Evolutionary conservation across 495 filamentous ascomycete species (phyloP).

Genomic region (Penicillium silybi): DNA sequence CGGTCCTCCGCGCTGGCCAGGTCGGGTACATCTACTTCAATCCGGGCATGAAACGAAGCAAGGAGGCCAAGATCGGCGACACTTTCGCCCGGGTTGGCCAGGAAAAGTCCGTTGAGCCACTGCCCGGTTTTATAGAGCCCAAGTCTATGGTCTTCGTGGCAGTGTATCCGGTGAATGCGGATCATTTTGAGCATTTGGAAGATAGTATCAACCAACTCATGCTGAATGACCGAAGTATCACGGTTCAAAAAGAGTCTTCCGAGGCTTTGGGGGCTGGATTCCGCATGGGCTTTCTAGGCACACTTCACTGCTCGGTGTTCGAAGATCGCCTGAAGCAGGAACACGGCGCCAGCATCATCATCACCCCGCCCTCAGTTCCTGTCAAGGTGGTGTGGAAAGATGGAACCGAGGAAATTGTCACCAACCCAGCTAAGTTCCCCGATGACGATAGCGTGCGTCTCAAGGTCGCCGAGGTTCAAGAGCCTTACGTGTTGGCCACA

Average conservation of each 20-base stretch:
- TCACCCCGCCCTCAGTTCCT: constrained; percentile 92
- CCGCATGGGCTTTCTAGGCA: constrained; percentile 92
- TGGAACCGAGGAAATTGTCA: constrained; percentile 69
- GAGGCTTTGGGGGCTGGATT: constrained; percentile 92
- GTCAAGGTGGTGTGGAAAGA: constrained; percentile 77
- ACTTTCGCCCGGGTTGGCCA: constrained; percentile 84
- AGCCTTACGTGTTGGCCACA: constrained; percentile 83
- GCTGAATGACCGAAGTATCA: constrained; percentile 92
- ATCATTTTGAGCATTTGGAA: constrained; percentile 80
- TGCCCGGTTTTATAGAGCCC: constrained; percentile 93
- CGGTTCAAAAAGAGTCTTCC: constrained; percentile 86
- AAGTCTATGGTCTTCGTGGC: constrained; percentile 99
- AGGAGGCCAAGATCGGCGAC: constrained; percentile 94
- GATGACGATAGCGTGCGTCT: constrained; percentile 59
- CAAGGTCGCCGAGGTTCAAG: constrained; percentile 64
- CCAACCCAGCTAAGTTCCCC: constrained; percentile 83
- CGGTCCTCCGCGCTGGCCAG: constrained; percentile 78
- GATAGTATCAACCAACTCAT: constrained; percentile 93
- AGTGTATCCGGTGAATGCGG: constrained; percentile 87
- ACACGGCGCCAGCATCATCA: constrained; percentile 92
- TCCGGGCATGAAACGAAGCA: constrained; percentile 92
- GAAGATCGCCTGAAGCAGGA: constrained; percentile 95
- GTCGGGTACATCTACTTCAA: constrained; percentile 97
- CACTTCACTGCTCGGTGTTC: constrained; percentile 95
- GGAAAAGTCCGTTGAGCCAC: constrained; percentile 71